Evolutionary conservation across 192 early-diverging fungal genomes (phyloP).

Genomic region (Coemansia guatemalensis): DNA sequence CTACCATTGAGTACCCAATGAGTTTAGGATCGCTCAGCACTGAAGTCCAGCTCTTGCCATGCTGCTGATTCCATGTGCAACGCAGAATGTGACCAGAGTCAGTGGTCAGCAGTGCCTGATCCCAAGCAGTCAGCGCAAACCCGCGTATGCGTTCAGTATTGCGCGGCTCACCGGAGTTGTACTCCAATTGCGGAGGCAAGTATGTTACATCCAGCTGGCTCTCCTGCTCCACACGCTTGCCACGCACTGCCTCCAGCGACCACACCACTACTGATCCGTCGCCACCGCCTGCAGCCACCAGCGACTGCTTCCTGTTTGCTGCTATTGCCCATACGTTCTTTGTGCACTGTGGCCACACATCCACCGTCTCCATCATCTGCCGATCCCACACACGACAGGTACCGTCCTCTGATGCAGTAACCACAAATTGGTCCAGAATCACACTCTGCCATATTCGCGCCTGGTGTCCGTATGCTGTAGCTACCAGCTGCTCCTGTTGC

Average conservation of each 20-base stretch:
- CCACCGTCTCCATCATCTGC: neutral
- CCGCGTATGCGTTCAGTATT: constrained; percentile 48
- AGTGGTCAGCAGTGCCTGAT: constrained; percentile 37
- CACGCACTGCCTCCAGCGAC: constrained; percentile 42
- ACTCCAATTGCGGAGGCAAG: constrained; percentile 1
- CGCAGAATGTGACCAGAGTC: constrained; percentile 49
- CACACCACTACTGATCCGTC: constrained; percentile 80
- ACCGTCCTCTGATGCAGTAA: constrained; percentile 76
- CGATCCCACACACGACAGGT: constrained; percentile 76
- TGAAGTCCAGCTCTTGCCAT: neutral
- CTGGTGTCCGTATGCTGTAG: constrained; percentile 64
- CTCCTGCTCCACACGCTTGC: neutral
- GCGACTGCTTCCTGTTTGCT: constrained; percentile 41
- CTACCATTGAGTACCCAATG: constrained; percentile 21
- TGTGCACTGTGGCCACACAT: constrained; percentile 55
- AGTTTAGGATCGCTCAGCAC: constrained; percentile 1
- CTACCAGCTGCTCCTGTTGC: constrained; percentile 17
- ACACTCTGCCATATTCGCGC: constrained; percentile 80
- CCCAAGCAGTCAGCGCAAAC: constrained; percentile 44
- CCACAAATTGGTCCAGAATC: constrained; percentile 56
- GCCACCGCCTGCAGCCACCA: constrained; percentile 74
- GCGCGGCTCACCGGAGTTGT: neutral
- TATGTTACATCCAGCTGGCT: constrained; percentile 9
- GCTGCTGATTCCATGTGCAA: neutral
- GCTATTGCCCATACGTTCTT: constrained; percentile 85